Evolutionary conservation across 805 yeast genomes (phyloP).

Genomic region (Yarrowia sp.): DNA sequence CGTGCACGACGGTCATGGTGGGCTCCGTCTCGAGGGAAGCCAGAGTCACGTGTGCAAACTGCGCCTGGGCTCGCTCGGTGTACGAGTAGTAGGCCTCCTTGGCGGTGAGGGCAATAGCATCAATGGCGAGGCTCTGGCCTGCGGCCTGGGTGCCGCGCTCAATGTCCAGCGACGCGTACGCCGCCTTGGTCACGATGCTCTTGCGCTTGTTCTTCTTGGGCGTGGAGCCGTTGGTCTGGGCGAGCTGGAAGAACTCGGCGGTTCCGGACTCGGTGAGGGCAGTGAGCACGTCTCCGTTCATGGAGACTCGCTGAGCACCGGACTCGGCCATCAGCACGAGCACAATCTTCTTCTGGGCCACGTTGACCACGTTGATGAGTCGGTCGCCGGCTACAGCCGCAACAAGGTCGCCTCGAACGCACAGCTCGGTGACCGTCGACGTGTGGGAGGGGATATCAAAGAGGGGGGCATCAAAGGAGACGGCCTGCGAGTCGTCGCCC

Average conservation of each 20-base stretch:
- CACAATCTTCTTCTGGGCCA: constrained; percentile 46
- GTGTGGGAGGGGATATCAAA: constrained; percentile 74
- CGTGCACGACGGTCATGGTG: constrained; percentile 28
- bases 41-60: constrained; percentile 5
- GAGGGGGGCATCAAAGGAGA: constrained; percentile 29
- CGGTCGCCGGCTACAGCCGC: constrained; percentile 80
- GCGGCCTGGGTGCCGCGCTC: constrained; percentile 7
- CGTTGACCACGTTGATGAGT: constrained; percentile 67
- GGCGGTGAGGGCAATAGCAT: neutral
- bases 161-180: neutral
- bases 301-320: constrained; percentile 48
- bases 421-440: constrained; percentile 36
- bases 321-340: constrained; percentile 69
- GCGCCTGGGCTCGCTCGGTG: constrained; percentile 29
- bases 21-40: constrained; percentile 9
- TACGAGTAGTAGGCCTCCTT: constrained; percentile 11
- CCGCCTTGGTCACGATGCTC: constrained; percentile 10
- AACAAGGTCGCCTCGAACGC: constrained; percentile 45
- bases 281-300: constrained; percentile 40
- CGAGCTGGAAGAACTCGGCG: constrained; percentile 57
- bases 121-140: constrained; percentile 4
- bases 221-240: constrained; percentile 42
- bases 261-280: constrained; percentile 73
- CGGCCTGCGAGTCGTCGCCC: constrained; percentile 36
- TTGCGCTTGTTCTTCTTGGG: constrained; percentile 36